Evolutionary conservation across 352 stramenopile species (phyloP).

Genomic region (Elongisporangium senticosum): DNA sequence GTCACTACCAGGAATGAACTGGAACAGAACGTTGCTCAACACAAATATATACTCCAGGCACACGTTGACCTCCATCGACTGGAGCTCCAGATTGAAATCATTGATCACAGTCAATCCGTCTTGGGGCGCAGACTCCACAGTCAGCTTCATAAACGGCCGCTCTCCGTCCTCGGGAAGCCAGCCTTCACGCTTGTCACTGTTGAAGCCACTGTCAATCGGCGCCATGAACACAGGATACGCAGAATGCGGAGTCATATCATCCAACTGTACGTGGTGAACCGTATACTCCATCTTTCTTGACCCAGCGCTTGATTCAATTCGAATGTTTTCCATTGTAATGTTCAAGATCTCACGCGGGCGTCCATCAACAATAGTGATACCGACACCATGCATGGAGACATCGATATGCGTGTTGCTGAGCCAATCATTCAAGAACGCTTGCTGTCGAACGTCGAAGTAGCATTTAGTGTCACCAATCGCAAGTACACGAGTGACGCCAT

Average conservation of each 20-base stretch:
- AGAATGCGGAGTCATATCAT: slow-evolving; percentile 76
- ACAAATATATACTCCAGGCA: slow-evolving; percentile 79
- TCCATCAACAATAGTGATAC: slow-evolving; percentile 75
- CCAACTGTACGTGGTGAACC: slow-evolving; percentile 81
- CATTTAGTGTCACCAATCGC: slow-evolving; percentile 67
- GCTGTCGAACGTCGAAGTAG: slow-evolving; percentile 52
- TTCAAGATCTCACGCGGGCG: slow-evolving; percentile 78
- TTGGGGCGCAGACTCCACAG: slow-evolving; percentile 56
- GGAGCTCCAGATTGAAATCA: slow-evolving; percentile 67
- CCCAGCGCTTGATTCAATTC: slow-evolving; percentile 40
- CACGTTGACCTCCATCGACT: slow-evolving; percentile 69
- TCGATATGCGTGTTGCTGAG: slow-evolving; percentile 73
- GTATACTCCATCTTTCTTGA: slow-evolving; percentile 51
- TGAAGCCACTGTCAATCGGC: slow-evolving; percentile 80
- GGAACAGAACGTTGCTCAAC: slow-evolving; percentile 61
- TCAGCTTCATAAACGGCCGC: slow-evolving; percentile 62
- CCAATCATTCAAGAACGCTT: slow-evolving; percentile 59
- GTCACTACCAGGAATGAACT: slow-evolving; percentile 68
- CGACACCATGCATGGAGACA: slow-evolving; percentile 62
- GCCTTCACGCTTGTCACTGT: slow-evolving; percentile 81
- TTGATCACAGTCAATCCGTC: slow-evolving; percentile 71
- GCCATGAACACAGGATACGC: slow-evolving; percentile 74
- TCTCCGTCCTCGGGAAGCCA: slow-evolving; percentile 79
- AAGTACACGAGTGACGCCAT: slow-evolving; percentile 72
- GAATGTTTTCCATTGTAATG: slow-evolving; percentile 84